Evolutionary conservation across 2,329 filamentous ascomycete species (phyloP).

Genomic region (Fusarium sp.): DNA sequence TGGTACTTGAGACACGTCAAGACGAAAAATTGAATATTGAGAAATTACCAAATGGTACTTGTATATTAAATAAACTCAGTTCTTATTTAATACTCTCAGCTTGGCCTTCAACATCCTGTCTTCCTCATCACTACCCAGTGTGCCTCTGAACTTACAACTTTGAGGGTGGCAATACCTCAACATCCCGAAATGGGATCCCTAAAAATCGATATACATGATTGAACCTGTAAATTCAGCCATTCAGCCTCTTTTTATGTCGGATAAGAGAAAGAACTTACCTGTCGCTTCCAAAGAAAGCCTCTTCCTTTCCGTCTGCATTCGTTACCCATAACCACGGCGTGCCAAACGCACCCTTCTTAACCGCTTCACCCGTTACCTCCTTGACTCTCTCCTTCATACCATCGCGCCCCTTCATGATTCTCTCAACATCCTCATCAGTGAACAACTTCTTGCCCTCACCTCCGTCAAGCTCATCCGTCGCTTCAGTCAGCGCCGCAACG

Average conservation of each 20-base stretch:
- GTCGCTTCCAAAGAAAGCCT: conserved; percentile 86
- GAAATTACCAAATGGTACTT: too few species aligned
- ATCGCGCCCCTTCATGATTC: conserved; percentile 68
- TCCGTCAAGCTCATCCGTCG: conserved; percentile 47
- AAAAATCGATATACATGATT: conserved; percentile 78
- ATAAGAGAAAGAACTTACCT: conserved; percentile 55
- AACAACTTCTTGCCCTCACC: conserved; percentile 59
- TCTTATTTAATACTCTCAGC: neutral
- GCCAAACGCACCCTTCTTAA: conserved; percentile 80
- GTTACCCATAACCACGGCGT: conserved; percentile 82
- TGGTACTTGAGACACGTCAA: conserved; percentile 6
- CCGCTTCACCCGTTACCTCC: conserved; percentile 71
- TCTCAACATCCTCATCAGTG: conserved; percentile 64
- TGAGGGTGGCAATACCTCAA: conserved; percentile 57
- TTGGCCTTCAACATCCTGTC: neutral
- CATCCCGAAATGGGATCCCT: conserved; percentile 70
- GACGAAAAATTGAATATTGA: neutral
- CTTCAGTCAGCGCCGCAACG: conserved; percentile 54
- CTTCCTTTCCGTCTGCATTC: conserved; percentile 69
- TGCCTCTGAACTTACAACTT: conserved; percentile 53
- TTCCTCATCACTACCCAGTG: neutral
- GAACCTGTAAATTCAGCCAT: conserved; percentile 62
- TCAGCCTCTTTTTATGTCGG: accelerated
- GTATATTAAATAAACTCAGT: neutral
- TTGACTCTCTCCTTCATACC: conserved; percentile 64